Conservation (phyloP, 371 early-diverging fungal genomes). For the Mucor lusitanicus region DNA sequence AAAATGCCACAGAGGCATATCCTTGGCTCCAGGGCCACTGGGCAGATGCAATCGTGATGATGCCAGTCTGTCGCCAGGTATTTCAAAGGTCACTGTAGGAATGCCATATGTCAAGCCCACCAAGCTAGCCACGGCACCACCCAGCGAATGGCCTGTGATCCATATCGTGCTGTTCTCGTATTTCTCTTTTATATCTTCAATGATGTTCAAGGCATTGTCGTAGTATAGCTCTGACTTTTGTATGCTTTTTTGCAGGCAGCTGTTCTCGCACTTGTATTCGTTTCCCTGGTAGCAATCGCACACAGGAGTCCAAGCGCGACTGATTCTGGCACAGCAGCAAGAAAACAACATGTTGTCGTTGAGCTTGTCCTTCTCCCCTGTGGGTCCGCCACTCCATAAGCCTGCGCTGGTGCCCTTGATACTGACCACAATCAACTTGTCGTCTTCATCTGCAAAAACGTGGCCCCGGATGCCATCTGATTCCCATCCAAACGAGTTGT, state of each 20-base stretch:
- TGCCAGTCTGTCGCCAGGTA: conserved; percentile 85
- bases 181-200: conserved; percentile 51
- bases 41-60: conserved; percentile 84
- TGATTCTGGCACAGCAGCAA: conserved; percentile 94
- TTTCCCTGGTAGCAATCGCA: conserved; percentile 76
- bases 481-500: conserved; percentile 86
- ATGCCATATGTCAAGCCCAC: conserved; percentile 84
- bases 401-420: conserved; percentile 91
- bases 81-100: conserved; percentile 87
- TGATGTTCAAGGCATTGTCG: conserved; percentile 62
- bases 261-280: conserved; percentile 60
- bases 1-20: conserved; percentile 86
- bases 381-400: conserved; percentile 72
- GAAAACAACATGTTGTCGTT: conserved; percentile 96
- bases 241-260: conserved; percentile 65
- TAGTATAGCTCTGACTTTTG: conserved; percentile 78
- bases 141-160: conserved; percentile 94
- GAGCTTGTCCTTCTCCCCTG: conserved; percentile 78
- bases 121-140: conserved; percentile 82
- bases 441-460: conserved; percentile 72
- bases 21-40: conserved; percentile 41
- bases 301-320: conserved; percentile 79
- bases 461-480: conserved; percentile 88
- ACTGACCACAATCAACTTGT: conserved; percentile 77
- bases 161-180: conserved; percentile 79